Conservation (phyloP, 2,329 filamentous ascomycete genomes). For the Coniochaeta pulveracea region DNA sequence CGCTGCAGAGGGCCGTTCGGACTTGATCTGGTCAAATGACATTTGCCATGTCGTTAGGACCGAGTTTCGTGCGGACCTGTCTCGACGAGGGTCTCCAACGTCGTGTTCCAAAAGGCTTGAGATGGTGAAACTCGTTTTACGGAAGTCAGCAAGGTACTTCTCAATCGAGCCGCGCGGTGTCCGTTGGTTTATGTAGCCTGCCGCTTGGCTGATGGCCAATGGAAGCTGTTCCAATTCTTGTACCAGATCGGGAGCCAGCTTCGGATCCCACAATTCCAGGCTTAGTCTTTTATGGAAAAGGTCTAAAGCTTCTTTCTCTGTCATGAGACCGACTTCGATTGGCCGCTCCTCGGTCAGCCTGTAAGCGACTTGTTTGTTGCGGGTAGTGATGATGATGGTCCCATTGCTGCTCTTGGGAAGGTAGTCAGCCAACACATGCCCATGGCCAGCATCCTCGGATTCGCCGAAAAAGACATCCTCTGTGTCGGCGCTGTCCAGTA, state of each 20-base stretch:
- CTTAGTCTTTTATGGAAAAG: constrained; percentile 19
- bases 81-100: constrained; percentile 10
- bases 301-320: constrained; percentile 11
- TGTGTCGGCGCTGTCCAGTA: constrained; percentile 26
- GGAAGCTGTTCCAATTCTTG: constrained; percentile 18
- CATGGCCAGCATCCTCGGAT: not conserved
- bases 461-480: constrained; percentile 14
- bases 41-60: constrained; percentile 17
- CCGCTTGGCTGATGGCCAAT: constrained; percentile 22
- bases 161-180: constrained; percentile 16
- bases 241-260: constrained; percentile 12
- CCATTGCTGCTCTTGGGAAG: constrained; percentile 18
- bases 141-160: constrained; percentile 26
- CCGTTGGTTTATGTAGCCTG: constrained; percentile 18
- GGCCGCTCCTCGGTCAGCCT: constrained; percentile 10
- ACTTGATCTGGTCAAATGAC: constrained; percentile 22
- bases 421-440: constrained; percentile 8
- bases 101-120: constrained; percentile 9
- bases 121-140: constrained; percentile 7
- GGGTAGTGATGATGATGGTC: constrained; percentile 17
- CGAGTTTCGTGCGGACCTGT: constrained; percentile 14
- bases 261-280: constrained; percentile 7
- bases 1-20: too few relatives aligned
- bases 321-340: constrained; percentile 17
- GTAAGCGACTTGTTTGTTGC: constrained; percentile 11